Conservation (phyloP, 148 eudicot genomes). For the Chenopodium suecicum region DNA sequence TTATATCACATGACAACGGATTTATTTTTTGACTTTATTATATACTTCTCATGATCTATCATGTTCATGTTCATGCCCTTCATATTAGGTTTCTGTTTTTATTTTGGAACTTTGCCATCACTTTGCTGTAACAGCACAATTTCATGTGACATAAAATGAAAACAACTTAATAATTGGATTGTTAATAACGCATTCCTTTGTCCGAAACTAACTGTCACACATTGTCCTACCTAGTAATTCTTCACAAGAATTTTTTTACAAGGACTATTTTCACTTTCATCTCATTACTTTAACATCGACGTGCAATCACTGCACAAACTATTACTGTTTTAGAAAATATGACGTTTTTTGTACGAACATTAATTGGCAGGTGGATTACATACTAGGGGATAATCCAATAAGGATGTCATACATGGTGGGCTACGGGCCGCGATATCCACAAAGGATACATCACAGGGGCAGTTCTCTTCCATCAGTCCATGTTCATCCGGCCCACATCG, state of each 20-base stretch:
- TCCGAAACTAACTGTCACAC: too few relatives aligned
- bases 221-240: too few relatives aligned
- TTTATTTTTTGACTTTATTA: conserved; percentile 14
- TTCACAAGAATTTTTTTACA: too few relatives aligned
- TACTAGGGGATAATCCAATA: conserved; percentile 89
- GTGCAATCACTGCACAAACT: neutral
- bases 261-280: too few relatives aligned
- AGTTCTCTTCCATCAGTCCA: conserved; percentile 73
- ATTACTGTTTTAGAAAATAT: neutral
- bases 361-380: conserved; percentile 73
- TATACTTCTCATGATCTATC: neutral
- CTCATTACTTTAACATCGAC: too few relatives aligned
- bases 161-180: neutral
- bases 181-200: too few relatives aligned
- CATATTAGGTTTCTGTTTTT: conserved; percentile 11
- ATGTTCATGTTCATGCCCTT: neutral
- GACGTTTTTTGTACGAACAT: neutral
- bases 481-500: conserved; percentile 70
- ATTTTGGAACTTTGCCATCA: conserved; percentile 14
- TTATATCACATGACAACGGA: conserved; percentile 29
- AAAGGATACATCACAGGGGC: conserved; percentile 83
- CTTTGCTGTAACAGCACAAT: neutral
- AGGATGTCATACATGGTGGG: conserved; percentile 98
- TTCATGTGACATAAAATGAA: neutral
- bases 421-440: conserved; percentile 73